phyloP scores from a whole-genome alignment of 306 rosid species.

The Inga oerstediana region DNA sequence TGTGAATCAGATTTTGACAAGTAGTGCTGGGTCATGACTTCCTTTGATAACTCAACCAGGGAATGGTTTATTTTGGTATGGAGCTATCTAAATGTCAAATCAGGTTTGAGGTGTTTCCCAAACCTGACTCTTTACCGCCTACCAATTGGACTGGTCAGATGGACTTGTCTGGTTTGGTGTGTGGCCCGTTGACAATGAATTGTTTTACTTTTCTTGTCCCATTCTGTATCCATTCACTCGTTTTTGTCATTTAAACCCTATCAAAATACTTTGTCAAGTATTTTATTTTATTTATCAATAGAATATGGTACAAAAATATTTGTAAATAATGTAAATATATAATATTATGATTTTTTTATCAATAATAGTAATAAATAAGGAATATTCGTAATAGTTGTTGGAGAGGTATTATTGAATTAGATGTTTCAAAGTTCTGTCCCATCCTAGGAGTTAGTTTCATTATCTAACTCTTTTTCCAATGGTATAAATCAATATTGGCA shows the following conservation, averaged over 20 bases:
- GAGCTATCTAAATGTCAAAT: no score
- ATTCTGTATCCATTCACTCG: slow-evolving; percentile 1
- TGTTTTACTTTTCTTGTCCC: slow-evolving; percentile 3
- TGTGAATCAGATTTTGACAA: neutral
- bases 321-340: neutral
- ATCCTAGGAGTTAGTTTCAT: neutral
- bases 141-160: neutral
- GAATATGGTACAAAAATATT: slow-evolving; percentile 12
- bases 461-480: neutral
- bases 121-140: neutral
- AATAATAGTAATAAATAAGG: neutral
- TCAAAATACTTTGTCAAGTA: neutral
- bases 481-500: neutral
- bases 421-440: neutral
- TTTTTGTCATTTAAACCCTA: neutral
- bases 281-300: slow-evolving; percentile 29
- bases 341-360: neutral
- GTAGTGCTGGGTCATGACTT: neutral
- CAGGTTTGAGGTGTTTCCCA: neutral
- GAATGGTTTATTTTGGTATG: neutral
- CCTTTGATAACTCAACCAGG: neutral
- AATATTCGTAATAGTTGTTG: neutral
- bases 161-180: neutral
- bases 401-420: neutral
- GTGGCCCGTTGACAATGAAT: neutral